A percentile compares a stretch with the other conserved stretches of the same genome.
Evolutionary conservation across 305 asterid genomes (phyloP).

Genomic region (Rubia peregrina): DNA sequence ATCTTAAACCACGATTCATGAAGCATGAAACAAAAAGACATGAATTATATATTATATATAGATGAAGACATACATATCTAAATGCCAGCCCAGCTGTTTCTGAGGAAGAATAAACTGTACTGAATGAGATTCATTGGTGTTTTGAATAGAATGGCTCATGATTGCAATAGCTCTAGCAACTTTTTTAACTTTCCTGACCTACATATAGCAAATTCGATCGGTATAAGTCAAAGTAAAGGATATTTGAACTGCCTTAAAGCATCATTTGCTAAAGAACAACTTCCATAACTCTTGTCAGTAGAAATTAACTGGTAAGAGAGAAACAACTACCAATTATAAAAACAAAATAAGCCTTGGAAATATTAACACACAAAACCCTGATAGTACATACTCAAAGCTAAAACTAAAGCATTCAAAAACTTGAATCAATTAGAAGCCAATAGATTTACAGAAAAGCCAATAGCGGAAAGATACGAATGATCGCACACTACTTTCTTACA

Average conservation of each 20-base stretch:
- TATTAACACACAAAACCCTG: no score
- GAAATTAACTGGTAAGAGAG: no score
- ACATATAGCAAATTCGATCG: slow-evolving; percentile 7
- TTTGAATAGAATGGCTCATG: slow-evolving; percentile 98
- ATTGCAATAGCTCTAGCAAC: slow-evolving; percentile 94
- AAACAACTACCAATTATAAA: not conserved
- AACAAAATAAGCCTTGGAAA: not conserved
- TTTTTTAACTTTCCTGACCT: slow-evolving; percentile 88
- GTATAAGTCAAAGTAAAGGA: not conserved
- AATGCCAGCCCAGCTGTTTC: slow-evolving; percentile 90
- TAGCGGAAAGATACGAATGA: slow-evolving; percentile 72
- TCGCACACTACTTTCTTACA: slow-evolving; percentile 98
- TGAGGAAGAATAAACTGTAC: slow-evolving; percentile 95
- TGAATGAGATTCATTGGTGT: slow-evolving; percentile 80
- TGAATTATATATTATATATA: not conserved
- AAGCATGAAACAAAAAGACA: not conserved
- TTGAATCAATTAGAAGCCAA: not conserved
- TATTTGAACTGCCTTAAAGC: not conserved
- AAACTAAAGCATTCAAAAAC: not conserved
- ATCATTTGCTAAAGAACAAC: not conserved
- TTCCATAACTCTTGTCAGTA: not conserved
- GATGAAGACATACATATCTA: slow-evolving; percentile 66
- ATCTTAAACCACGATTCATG: not conserved
- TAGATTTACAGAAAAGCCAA: not conserved
- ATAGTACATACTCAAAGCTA: not conserved